Conservation (phyloP, 2,329 filamentous ascomycete genomes). For the Paracoccidioides lutzii region DNA sequence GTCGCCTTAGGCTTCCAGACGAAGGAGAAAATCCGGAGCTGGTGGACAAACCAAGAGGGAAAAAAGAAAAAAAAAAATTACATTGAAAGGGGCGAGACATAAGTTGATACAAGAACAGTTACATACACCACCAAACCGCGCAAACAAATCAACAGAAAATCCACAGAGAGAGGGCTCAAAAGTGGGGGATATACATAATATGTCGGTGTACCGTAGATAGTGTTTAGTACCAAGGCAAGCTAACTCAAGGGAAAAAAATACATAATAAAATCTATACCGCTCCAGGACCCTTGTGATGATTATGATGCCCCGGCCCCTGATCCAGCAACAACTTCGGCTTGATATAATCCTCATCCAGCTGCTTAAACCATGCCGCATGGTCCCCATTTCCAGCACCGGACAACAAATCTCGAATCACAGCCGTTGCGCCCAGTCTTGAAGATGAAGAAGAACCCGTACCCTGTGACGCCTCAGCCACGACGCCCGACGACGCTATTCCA, state of each 20-base stretch:
- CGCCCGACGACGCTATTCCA: conserved; percentile 1
- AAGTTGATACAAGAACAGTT: background rate
- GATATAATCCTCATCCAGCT: conserved; percentile 91
- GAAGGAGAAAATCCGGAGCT: too few species aligned
- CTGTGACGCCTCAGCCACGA: background rate
- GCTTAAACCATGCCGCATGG: conserved; percentile 76
- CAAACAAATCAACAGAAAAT: background rate
- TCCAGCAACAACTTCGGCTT: conserved; percentile 84
- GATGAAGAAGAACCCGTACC: conserved; percentile 2
- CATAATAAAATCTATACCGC: conserved; percentile 16
- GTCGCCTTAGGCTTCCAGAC: too few species aligned
- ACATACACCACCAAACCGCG: background rate
- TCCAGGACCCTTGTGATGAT: conserved; percentile 23
- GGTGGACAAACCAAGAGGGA: too few species aligned
- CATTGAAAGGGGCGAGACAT: background rate
- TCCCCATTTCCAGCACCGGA: conserved; percentile 62
- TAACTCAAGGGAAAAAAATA: background rate
- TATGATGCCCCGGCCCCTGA: conserved; percentile 36
- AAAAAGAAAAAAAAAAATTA: too few species aligned
- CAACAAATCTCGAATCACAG: conserved; percentile 67
- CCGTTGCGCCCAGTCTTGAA: conserved; percentile 46
- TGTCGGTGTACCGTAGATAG: background rate
- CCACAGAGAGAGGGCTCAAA: background rate
- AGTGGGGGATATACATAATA: background rate
- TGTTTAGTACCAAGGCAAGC: background rate